A percentile compares a stretch with the other conserved stretches of the same genome.
Conservation (phyloP, 768 basidiomycete species). For the Cystobasidium ongulense region DNA sequence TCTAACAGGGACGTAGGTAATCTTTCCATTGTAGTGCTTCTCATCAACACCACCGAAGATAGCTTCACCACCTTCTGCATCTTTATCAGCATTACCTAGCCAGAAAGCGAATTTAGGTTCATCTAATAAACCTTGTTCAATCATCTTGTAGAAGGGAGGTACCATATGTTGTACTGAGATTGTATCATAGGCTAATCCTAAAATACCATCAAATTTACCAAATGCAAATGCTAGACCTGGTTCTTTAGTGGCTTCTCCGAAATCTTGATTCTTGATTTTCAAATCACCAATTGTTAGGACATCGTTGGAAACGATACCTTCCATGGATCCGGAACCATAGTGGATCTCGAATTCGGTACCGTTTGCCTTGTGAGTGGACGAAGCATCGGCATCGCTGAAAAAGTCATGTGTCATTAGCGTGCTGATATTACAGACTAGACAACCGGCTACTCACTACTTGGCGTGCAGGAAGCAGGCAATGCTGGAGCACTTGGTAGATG, state of each 20-base stretch:
- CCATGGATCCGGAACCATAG: slow-evolving; percentile 93
- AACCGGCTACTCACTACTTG: slow-evolving; percentile 10
- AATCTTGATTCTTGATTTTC: slow-evolving; percentile 63
- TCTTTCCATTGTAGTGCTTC: slow-evolving; percentile 65
- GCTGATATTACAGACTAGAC: not conserved
- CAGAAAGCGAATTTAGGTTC: slow-evolving; percentile 89
- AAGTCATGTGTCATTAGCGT: not conserved
- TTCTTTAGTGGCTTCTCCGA: slow-evolving; percentile 91
- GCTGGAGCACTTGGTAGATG: slow-evolving; percentile 62
- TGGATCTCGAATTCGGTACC: slow-evolving; percentile 80
- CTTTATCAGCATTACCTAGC: slow-evolving; percentile 66
- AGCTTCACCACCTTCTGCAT: slow-evolving; percentile 63
- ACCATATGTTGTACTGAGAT: slow-evolving; percentile 87
- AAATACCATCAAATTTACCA: slow-evolving; percentile 86
- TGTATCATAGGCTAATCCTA: slow-evolving; percentile 88
- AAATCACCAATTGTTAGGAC: slow-evolving; percentile 72
- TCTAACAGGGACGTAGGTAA: slow-evolving; percentile 80
- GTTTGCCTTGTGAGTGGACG: slow-evolving; percentile 80
- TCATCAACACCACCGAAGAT: slow-evolving; percentile 83
- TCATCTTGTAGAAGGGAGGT: slow-evolving; percentile 91
- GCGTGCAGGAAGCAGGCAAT: slow-evolving; percentile 87
- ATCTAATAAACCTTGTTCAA: slow-evolving; percentile 70
- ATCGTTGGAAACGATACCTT: slow-evolving; percentile 88
- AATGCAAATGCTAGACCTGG: slow-evolving; percentile 96
- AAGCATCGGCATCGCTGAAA: slow-evolving; percentile 69